These are phyloP conservation scores for Ophiocordyceps unilateralis DNA, from an alignment of 2,329 filamentous ascomycete species.

Conservation along the genomic window DNA sequence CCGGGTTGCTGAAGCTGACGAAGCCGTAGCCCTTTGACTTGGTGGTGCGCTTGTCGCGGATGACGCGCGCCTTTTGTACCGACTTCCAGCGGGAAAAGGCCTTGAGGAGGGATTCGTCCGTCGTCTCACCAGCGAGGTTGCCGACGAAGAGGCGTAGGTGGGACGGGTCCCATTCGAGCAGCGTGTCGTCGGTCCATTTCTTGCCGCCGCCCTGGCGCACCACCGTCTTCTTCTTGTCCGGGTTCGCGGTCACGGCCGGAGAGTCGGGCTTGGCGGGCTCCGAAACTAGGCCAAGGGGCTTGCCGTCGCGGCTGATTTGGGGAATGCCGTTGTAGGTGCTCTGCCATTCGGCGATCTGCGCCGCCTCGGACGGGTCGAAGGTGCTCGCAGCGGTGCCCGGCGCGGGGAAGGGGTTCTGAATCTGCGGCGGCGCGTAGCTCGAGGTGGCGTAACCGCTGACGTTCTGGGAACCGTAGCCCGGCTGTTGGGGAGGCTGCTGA, in stretches of 20 bases:
- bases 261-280: conserved; percentile 15
- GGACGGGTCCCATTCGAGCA: conserved; percentile 90
- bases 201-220: conserved; percentile 77
- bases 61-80: conserved; percentile 80
- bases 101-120: conserved; percentile 87
- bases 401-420: conserved; percentile 64
- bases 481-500: conserved; percentile 1
- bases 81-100: conserved; percentile 80
- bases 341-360: conserved; percentile 89
- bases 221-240: conserved; percentile 68
- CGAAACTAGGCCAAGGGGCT: conserved; percentile 9
- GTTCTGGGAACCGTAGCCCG: conserved; percentile 13
- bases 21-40: conserved; percentile 97
- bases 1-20: conserved; percentile 85
- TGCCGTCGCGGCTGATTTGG: conserved; percentile 16
- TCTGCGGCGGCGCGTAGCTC: conserved; percentile 44
- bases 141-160: conserved; percentile 93
- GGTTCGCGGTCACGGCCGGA: conserved; percentile 27
- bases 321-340: conserved; percentile 52
- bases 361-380: conserved; percentile 67
- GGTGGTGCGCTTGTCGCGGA: conserved; percentile 87
- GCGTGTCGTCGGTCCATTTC: conserved; percentile 73
- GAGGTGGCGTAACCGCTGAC: conserved; percentile 18
- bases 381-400: conserved; percentile 27
- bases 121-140: conserved; percentile 92